Base-by-base conservation (phyloP, 345 rosid genomes). In the Hevea brasiliensis region DNA sequence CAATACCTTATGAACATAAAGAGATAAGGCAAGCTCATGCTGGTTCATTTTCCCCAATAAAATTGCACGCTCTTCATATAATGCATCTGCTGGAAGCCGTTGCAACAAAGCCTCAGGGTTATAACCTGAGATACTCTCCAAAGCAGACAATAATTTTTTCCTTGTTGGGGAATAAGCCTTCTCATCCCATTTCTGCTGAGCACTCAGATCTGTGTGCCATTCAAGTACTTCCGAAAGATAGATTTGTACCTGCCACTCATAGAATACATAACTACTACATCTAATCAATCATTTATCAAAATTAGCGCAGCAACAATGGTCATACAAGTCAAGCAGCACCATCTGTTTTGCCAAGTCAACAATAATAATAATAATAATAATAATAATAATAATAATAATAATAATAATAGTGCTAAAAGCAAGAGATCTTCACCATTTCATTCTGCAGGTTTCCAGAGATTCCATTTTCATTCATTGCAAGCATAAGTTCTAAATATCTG, bases 341-440 rank as follows among this genome's bases (percentile, higher is more conserved):
- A 60, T 41, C 27, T 62, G 24, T 64, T 62, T 44, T 12, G 24
- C n/a, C 47, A 62, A 5, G 21, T 55, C 57, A 53, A 14, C n/a
- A n/a, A n/a, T n/a, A n/a, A n/a, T n/a, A n/a, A n/a, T n/a, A n/a
- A n/a, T n/a, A n/a, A n/a, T n/a, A n/a, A n/a, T n/a, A n/a, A n/a
- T n/a, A n/a, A 27, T 27, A 61, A 57, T 27, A 57, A 65, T 60
- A 27, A 24, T 21, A 41, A 44, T 15, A 20, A 51, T 64, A 37
- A 23, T 50, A 20, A 53, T 17, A 6, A 42, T 18, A 73, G 5
- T n/a, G 41, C 37, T 23, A 48, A 69, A 32, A 3, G 14, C 37
- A n/a, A n/a, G n/a, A n/a, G n/a, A n/a, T n/a, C n/a, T n/a, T 59
- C 67, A 96, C 99, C 99, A 96, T 96, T 83, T 93, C 99, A 75